These are phyloP conservation scores for Letharia lupina DNA, from an alignment of 495 filamentous ascomycete species.

Conservation along the genomic window DNA sequence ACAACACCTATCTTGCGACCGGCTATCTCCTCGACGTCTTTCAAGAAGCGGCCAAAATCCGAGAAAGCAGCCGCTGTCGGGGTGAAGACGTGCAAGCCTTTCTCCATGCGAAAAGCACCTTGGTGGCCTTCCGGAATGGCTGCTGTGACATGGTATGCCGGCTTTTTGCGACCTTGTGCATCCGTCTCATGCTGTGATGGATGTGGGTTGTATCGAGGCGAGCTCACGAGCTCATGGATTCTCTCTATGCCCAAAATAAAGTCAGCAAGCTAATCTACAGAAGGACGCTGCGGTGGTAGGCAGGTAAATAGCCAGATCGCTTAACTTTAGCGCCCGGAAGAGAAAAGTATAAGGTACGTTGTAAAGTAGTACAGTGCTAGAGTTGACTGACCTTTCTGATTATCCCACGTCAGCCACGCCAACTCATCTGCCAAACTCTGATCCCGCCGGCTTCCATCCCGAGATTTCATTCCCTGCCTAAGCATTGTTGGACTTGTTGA, in stretches of 20 bases:
- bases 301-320: neutral
- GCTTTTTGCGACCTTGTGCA: neutral
- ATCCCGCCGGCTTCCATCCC: neutral
- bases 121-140: neutral
- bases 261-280: neutral
- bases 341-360: no score
- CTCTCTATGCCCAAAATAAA: neutral
- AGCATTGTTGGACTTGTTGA: neutral
- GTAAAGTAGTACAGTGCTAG: no score
- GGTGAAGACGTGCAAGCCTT: neutral
- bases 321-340: neutral
- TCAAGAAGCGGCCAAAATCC: conserved; percentile 3
- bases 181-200: neutral
- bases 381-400: neutral
- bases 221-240: neutral
- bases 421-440: neutral
- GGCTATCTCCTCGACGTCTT: neutral
- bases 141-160: conserved; percentile 1
- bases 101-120: neutral
- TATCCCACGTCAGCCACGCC: neutral
- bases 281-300: neutral
- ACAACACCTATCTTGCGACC: neutral
- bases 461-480: neutral
- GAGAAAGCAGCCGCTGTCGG: neutral
- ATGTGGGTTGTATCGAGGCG: neutral